A percentile compares a stretch with the other conserved stretches of the same genome.
Evolutionary conservation across 805 yeast species (phyloP).

Genomic region (Saccharomycopsis vini): DNA sequence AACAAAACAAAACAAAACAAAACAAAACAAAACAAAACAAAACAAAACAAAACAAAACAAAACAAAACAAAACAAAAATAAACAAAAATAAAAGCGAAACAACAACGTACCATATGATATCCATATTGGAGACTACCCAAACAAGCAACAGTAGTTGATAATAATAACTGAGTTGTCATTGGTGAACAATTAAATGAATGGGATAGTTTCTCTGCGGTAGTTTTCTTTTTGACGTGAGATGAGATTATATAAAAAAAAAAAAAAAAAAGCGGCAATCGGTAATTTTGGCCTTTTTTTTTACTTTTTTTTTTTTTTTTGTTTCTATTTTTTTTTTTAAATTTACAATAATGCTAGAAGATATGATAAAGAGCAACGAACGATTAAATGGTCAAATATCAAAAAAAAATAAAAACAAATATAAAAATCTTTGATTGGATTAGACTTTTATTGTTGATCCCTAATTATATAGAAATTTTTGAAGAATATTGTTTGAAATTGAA

Average conservation of each 20-base stretch:
- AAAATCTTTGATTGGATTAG: neutral
- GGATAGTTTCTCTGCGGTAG: neutral
- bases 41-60: neutral
- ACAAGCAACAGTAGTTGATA: conserved; percentile 41
- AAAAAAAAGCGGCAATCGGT: neutral
- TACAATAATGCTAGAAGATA: neutral
- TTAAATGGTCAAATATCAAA: no score
- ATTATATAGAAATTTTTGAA: neutral
- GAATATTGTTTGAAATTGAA: neutral
- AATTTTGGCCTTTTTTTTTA: neutral
- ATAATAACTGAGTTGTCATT: neutral
- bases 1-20: neutral
- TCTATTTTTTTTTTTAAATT: neutral
- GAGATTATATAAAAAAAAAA: no score
- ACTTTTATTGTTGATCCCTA: neutral
- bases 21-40: neutral
- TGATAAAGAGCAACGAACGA: neutral
- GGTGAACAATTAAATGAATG: neutral
- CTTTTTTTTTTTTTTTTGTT: neutral
- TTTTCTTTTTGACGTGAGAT: no score
- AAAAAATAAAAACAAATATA: neutral
- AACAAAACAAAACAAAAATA: neutral
- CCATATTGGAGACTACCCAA: conserved; percentile 85
- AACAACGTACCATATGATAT: conserved; percentile 55
- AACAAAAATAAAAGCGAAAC: neutral